A percentile compares a stretch with the other conserved stretches of the same genome.
These are phyloP conservation scores for Ziziphus jujuba DNA, from an alignment of 306 rosid species.

Conservation along the genomic window DNA sequence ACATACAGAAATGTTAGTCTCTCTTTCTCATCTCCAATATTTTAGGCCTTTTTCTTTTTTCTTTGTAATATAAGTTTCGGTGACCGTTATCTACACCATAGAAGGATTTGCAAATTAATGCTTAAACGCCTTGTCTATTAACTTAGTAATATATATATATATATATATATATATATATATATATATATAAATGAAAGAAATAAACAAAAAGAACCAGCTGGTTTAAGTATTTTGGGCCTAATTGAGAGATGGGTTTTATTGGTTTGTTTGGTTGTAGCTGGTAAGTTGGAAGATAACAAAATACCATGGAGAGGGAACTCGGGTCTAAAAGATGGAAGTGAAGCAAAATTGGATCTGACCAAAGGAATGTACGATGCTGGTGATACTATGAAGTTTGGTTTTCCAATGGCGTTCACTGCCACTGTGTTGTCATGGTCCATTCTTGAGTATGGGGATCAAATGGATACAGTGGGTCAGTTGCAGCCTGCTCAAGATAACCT, in stretches of 20 bases:
- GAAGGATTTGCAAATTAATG: too few relatives aligned
- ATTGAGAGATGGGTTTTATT: constrained; percentile 9
- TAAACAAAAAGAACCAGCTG: background rate
- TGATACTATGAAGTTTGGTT: constrained; percentile 91
- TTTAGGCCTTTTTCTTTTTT: background rate
- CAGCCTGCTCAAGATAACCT: constrained; percentile 65
- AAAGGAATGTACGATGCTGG: constrained; percentile 98
- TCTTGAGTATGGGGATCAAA: constrained; percentile 91
- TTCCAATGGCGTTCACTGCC: constrained; percentile 94
- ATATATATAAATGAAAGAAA: background rate
- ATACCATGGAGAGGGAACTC: constrained; percentile 97
- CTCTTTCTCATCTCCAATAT: background rate
- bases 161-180: too few relatives aligned
- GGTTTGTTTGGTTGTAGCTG: constrained; percentile 58
- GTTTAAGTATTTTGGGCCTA: too few relatives aligned
- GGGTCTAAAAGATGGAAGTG: constrained; percentile 71
- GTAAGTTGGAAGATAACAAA: constrained; percentile 58
- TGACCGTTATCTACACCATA: background rate
- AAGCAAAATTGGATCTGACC: constrained; percentile 63
- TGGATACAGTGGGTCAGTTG: constrained; percentile 75
- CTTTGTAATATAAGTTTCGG: background rate
- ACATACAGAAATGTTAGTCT: constrained; percentile 73
- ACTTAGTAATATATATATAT: too few relatives aligned
- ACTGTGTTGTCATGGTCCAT: constrained; percentile 90
- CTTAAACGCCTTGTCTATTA: too few relatives aligned